Conservation (phyloP, 1,284 basidiomycete species). For the Cutaneotrichosporon cavernicola region DNA sequence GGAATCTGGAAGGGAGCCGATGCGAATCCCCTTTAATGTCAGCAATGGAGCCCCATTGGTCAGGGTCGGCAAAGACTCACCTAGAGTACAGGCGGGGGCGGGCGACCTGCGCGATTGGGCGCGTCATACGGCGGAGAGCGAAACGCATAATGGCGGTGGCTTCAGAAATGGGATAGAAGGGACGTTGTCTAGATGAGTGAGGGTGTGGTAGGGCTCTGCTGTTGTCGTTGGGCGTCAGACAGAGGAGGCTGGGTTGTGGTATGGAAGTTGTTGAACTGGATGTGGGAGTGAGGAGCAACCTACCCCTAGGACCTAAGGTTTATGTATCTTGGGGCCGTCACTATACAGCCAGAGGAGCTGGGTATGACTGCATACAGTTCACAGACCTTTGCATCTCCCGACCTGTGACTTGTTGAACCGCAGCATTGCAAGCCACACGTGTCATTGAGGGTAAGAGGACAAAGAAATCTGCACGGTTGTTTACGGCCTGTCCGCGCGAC, state of each 20-base stretch:
- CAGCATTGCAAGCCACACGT: not conserved
- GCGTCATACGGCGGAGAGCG: slow-evolving; percentile 2
- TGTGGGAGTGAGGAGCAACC: not conserved
- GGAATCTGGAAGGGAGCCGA: slow-evolving; percentile 16
- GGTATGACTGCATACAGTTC: too few relatives aligned
- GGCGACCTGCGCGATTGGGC: not conserved
- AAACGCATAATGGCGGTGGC: slow-evolving; percentile 2
- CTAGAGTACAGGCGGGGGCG: not conserved
- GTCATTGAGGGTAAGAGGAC: not conserved
- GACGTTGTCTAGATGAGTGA: not conserved
- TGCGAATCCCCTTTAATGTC: slow-evolving; percentile 15
- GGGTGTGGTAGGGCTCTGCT: not conserved
- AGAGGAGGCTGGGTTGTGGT: not conserved
- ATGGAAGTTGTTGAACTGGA: not conserved
- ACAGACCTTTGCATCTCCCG: too few relatives aligned
- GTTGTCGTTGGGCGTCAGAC: not conserved
- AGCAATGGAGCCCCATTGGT: slow-evolving; percentile 1
- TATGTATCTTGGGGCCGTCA: not conserved
- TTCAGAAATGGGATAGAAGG: not conserved
- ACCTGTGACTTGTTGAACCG: not conserved
- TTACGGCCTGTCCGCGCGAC: not conserved
- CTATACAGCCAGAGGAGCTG: not conserved
- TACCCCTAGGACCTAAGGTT: not conserved
- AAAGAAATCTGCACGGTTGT: not conserved
- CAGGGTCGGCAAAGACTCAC: not conserved